Evolutionary conservation across 768 basidiomycete species (phyloP), one percentile per base, ranked within the genome.

Genomic region (Podaxis mareebaensis): DNA sequence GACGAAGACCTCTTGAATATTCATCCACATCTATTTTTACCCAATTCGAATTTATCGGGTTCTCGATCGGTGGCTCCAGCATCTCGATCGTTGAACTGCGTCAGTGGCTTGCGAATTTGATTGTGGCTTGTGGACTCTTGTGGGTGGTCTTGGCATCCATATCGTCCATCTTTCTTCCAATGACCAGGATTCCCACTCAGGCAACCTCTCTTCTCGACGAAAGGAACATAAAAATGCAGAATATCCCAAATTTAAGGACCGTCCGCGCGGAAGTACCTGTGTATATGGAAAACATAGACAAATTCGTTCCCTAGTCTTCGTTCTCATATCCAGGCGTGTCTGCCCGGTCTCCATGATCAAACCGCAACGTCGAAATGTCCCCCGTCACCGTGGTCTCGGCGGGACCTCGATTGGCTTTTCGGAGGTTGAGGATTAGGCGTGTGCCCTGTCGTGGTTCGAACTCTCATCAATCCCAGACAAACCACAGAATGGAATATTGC

Each of bases 1-100:
- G n/a, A 36, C 46, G 20, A 56, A 56, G 11, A 26, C 13, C 36
- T 24, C 53, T 56, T 40, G 36, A 56, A 40, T 26, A 13, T 39
- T 56, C 26, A 56, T 56, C 24, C 38, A 22, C 17, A 24, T 46
- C 56, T 57, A 57, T 46, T 57, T 57, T 44, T 57, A 46, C 24
- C 26, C 24, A 17, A 20, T 33, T 36, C 33, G 15, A 17, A 53
- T 20, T 53, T 10, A n/a, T 38, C 39, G 22, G 28, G 11, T 26
- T 13, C 20, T n/a, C 11, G 49, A 26, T 51, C 24, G 49, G 49
- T 51, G 49, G 24, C 11, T 11, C 49, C 49, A 15, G 11, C 20
- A 24, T 24, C 20, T 51, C 49, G 49, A 51, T 51, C 49, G 26
- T 51, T 51, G 26, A 51, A 51, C 49, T 17, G 22, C 24, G 12